Base-by-base conservation (phyloP, 257 asterid species). In the Solanum rostratum region DNA sequence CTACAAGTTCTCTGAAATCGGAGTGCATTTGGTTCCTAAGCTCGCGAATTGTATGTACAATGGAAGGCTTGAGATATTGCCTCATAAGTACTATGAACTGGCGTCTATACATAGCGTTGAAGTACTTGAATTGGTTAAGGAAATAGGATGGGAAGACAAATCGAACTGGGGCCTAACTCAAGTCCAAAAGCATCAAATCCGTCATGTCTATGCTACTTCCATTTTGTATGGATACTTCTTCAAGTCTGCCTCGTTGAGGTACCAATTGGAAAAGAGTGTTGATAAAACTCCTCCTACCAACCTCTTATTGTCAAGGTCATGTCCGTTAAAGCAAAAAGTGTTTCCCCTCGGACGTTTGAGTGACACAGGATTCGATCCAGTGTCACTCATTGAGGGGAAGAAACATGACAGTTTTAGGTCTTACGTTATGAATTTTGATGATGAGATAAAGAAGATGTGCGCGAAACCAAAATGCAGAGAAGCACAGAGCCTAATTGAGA, bases 81-180 rank as follows among this genome's bases (percentile, higher is more conserved):
- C 99, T 14, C 88, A 94, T 1, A 92, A 88, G 88, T 94, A 93
- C 68, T 93, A 96, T 94, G 97, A 93, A 52, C 97, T 97, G 6
- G 93, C 93, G 91, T 95, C 99, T 3, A 91, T 97, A 27, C 96
- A 97, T 78, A 88, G 90, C 84, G 54, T 70, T 24, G 97, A 94
- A 87, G 94, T 83, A 50, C 87, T 95, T 30, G 92, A 95, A 63
- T 88, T 97, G 94, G 92, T 97, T 53, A 91, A 88, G 85, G 95
- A 92, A 20, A 80, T 91, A 18, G 95, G 97, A 60, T 88, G 89
- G 89, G 86, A 85, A 71, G 86, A 92, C 12, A 89, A 88, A 85
- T 41, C 19, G 88, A 89, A 69, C 30, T 93, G 98, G 99, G 87
- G 87, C 39, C 86, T 88, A 5, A 92, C 93, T 16, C 63, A 87